Conservation (phyloP, 371 early-diverging fungal genomes). For the Entomophthora muscae region DNA sequence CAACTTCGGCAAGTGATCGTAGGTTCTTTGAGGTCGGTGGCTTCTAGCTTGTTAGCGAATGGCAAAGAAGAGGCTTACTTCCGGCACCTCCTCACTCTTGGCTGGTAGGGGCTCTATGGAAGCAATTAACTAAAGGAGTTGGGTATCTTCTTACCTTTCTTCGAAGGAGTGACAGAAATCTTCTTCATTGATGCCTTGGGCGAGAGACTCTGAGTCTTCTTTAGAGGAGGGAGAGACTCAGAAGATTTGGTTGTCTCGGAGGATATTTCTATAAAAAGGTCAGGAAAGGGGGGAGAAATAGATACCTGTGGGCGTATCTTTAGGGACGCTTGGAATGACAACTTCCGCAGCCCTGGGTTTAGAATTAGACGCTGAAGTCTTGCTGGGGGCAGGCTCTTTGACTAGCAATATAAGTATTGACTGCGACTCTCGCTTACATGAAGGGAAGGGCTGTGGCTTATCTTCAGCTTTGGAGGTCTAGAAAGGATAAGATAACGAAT, state of each 20-base stretch:
- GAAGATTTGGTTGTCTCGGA: not conserved
- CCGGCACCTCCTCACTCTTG: no score
- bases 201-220: not conserved
- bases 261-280: not conserved
- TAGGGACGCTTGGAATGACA: not conserved
- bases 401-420: not conserved
- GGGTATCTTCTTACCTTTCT: no score
- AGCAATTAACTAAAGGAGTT: no score
- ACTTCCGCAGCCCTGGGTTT: not conserved
- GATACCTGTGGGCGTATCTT: no score
- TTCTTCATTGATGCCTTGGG: not conserved
- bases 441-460: not conserved
- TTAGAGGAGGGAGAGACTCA: not conserved
- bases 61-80: no score
- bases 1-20: no score
- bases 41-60: no score
- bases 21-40: no score
- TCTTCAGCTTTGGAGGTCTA: not conserved
- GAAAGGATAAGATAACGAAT: not conserved
- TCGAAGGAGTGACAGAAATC: not conserved
- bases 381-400: not conserved
- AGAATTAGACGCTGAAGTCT: not conserved
- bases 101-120: no score
- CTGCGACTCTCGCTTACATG: no score
- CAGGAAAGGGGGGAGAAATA: not conserved